Evolutionary conservation across 345 rosid species (phyloP), one percentile per base, ranked within the genome.

Genomic region (Linum lewisii): DNA sequence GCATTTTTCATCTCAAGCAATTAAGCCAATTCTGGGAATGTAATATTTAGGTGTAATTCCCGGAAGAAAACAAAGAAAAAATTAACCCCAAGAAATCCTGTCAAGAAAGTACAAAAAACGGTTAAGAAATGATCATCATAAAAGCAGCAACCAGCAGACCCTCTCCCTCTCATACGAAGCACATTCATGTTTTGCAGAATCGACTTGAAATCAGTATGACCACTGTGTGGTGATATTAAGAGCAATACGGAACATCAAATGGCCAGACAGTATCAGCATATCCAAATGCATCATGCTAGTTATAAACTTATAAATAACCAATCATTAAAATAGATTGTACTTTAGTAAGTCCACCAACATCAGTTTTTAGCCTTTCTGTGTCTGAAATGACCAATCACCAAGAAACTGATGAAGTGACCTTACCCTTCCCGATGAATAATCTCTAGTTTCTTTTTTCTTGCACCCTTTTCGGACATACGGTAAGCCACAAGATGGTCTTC

Each of bases 401-500:
- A 42, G 18, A 42, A 42, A 42, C 47, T 11, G 16, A 4, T 7
- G 58, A 63, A 63, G 66, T 16, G 63, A 66, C 34, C 81, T 74
- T 61, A 92, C 98, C 72, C 81, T 61, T 75, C 82, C 32, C 78
- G 77, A 66, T 82, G 85, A 62, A 77, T 67, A 47, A 92, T 69
- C 78, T 82, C 89, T 51, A 92, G 72, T 69, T 65, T 92, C 66
- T 59, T 78, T 77, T 81, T 84, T 25, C 93, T 90, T 10, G 65
- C 51, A 69, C 66, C 80, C 66, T 78, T 81, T n/a, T 72, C 79
- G 24, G 77, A 73, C 63, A 88, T 71, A 53, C 91, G 80, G 68
- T 84, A 92, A 26, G 98, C 98, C 60, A 86, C 98, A 59, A 92
- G 70, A 66, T 54, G 81, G 59, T 92, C 98, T 61, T 76, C 91